Evolutionary conservation across 495 filamentous ascomycete genomes (phyloP), one percentile per base, ranked within the genome.

Genomic region (Aspergillus avenaceus): DNA sequence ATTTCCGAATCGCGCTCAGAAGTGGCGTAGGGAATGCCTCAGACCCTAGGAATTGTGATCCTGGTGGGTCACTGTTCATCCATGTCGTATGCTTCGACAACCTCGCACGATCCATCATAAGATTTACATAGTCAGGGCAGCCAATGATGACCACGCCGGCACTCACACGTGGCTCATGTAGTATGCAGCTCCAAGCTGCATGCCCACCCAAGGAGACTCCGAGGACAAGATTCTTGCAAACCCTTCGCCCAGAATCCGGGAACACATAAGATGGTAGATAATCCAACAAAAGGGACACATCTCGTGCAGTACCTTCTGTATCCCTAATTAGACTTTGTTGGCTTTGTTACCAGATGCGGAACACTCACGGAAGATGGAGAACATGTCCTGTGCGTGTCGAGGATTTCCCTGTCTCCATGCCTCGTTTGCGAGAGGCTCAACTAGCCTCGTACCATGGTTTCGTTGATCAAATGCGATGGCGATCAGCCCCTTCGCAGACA

Each of bases 121-220:
- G 69, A 64, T 85, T 72, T 52, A 84, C 78, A 59, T 85, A 96
- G 68, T 98, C 92, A 0, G 92, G 89, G 64, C 90, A 95, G 13
- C 92, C 93, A 45, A 98, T 87, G 27, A 96, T 77, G 21, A 87
- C 74, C 8, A 95, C 80, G 0, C 79, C 90, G 3, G 88, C 83
- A 7, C 72, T 82, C 32, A 97, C 77, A 46, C 91, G 77, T 24
- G 86, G 81, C 21, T 96, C 91, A 29, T 84, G 80, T 34, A 96
- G 75, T 29, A 96, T 63, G 9, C 84, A 73, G 57, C 91, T 84
- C 86, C 92, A 98, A 0, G 86, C 86, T 18, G 87, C 84, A 62
- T 98, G 93, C 3, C 88, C 93, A 8, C 93, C 93, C 0, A 97
- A 74, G 5, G 87, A 91, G 12, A 96, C 75, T 0, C 93, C 93